Evolutionary conservation across 371 early-diverging fungal genomes (phyloP), one percentile per base, ranked within the genome.

Genomic region (Lichtheimia corymbifera): DNA sequence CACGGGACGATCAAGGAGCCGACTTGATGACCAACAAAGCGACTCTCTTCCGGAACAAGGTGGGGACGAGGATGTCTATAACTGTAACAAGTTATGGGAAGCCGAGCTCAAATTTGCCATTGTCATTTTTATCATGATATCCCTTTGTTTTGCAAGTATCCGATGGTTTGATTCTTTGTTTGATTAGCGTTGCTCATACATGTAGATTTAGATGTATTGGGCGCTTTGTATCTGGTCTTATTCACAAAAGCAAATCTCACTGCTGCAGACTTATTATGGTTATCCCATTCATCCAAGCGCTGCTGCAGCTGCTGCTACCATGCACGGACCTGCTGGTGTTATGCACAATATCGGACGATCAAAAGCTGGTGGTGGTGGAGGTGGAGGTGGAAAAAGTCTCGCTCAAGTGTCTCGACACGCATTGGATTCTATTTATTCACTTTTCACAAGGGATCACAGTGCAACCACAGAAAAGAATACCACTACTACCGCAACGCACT

Each of bases 41-140:
- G 52, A 53, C 20, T 60, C 63, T 14, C 43, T 42, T 64, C 65
- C 52, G 15, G 53, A 15, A 44, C 66, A 15, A 55, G 24, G 45
- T 6, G n/a, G 30, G 11, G 59, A 45, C 0, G 57, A 59, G 0
- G 65, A 67, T 43, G 51, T 64, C 17, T 73, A 67, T 42, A 69
- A 73, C 27, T 73, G 73, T 47, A 53, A 58, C 24, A 61, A 53
- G 41, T n/a, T 73, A 14, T 73, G 73, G 73, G 56, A 67, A 25
- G 70, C 64, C 42, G 73, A 73, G 45, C 52, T 73, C 15, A 73
- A 73, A 22, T 67, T 73, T 40, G 53, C 62, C 3, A 63, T 73
- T 30, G 61, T 61, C 4, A 28, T 65, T 5, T 70, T 62, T 27
- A 42, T 69, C 13, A 63, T 70, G 47, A 61, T 69, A 13, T 20